Evolutionary conservation across 2,329 filamentous ascomycete genomes (phyloP), one percentile per base, ranked within the genome.

Genomic region (Aspergillus sclerotialis): DNA sequence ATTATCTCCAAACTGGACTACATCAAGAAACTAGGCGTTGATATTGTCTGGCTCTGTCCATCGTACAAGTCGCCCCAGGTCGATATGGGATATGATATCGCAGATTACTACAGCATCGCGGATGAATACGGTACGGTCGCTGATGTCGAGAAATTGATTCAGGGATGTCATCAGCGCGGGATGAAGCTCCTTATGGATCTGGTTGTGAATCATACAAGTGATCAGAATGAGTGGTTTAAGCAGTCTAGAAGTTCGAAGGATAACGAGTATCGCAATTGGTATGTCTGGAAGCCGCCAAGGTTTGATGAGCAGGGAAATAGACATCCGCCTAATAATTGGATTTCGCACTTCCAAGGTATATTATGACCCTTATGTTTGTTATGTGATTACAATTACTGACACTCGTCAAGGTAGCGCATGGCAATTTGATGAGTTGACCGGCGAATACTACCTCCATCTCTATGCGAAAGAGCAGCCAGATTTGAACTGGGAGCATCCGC

Each of bases 401-500:
- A n/a, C n/a, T n/a, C 12, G 25, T 35, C 1, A n/a, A 61, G 59
- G 58, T 13, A 63, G 55, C 33, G 61, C 59, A 6, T 67, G 64
- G 64, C 49, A 78, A 39, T 89, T 76, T 66, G 83, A 88, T 48
- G 77, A 84, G 44, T 54, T 61, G n/a, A 85, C 82, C 0, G 68
- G 72, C 30, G 81, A 89, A 58, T 89, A 86, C 56, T 89, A 86
- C 49, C 73, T 89, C 0, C 78, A 83, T 41, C 69, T 92, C 8
- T 93, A 86, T 56, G 78, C 80, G 5, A 73, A 73, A 4, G 77
- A 84, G 44, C 85, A 90, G 55, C 85, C 86, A 0, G 86, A 92
- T 48, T 69, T 92, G n/a, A 92, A 92, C 61, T 92, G 84, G 84
- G 82, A 89, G 51, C 83, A 81, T 37, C 68, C 70, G 0, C 75